Percentiles rank a stretch among this genome's conserved stretches.
These are phyloP conservation scores for Apiospora hydei DNA, from an alignment of 2,329 filamentous ascomycete species.

Conservation along the genomic window DNA sequence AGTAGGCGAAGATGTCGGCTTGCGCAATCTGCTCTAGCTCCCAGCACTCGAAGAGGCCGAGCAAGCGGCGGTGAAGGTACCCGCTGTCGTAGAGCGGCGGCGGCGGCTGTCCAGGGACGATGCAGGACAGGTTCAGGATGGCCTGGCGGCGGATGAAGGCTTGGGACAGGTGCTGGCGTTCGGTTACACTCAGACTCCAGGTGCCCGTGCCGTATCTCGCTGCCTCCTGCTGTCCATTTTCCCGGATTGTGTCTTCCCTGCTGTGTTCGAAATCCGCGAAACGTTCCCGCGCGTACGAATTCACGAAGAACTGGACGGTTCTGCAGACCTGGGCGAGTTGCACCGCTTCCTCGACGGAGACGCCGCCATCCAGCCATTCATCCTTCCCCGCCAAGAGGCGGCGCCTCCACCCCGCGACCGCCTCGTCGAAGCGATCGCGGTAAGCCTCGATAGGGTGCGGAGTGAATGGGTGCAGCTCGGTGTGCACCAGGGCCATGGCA, in stretches of 20 bases:
- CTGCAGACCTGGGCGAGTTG: background rate
- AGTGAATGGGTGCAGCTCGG: background rate
- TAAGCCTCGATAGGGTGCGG: background rate
- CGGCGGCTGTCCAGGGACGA: too few species aligned
- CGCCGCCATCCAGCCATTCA: background rate
- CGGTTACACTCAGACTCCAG: background rate
- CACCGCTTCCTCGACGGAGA: background rate
- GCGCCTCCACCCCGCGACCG: background rate
- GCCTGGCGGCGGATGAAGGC: constrained; percentile 10
- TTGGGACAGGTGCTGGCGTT: background rate
- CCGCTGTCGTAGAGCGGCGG: background rate
- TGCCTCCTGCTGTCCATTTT: too few species aligned
- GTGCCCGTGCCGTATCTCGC: too few species aligned
- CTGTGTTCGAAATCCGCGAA: background rate
- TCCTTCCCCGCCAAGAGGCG: background rate
- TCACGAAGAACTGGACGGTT: background rate
- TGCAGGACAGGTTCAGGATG: background rate
- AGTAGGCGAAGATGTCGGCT: background rate
- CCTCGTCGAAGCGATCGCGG: background rate
- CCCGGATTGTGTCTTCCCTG: too few species aligned
- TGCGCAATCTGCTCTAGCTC: constrained; percentile 21
- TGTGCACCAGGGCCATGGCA: background rate
- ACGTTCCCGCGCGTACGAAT: background rate
- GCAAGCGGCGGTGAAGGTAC: background rate
- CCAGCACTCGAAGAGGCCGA: constrained; percentile 14